These are phyloP conservation scores for Oemleria cerasiformis DNA, from an alignment of 306 rosid species.

Conservation along the genomic window DNA sequence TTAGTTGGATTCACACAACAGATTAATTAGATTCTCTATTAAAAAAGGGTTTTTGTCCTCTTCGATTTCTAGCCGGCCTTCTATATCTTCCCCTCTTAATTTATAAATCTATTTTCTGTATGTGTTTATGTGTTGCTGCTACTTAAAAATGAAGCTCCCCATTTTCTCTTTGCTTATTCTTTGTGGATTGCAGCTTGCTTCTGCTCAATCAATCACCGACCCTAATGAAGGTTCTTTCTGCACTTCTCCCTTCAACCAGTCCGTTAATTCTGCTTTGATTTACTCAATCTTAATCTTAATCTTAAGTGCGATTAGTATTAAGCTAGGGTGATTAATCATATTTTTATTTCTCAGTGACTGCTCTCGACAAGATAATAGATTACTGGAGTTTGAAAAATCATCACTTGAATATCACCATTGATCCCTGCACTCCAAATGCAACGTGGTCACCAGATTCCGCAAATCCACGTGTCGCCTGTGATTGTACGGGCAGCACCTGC, in stretches of 20 bases:
- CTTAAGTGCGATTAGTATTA: too few species aligned
- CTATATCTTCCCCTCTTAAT: not conserved
- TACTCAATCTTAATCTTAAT: too few species aligned
- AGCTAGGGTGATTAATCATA: too few species aligned
- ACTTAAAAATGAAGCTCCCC: constrained; percentile 24
- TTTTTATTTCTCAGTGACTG: constrained; percentile 22
- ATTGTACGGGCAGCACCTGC: constrained; percentile 26
- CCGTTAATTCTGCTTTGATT: too few species aligned
- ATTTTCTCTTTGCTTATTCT: constrained; percentile 21
- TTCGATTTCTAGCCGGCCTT: constrained; percentile 26
- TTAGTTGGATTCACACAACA: constrained; percentile 15
- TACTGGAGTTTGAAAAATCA: constrained; percentile 30
- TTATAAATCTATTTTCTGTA: too few species aligned
- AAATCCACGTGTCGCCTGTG: constrained; percentile 33
- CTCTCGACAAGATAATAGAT: constrained; percentile 29
- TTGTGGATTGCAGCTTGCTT: constrained; percentile 25
- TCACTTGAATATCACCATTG: constrained; percentile 19
- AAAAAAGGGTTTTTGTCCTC: not conserved
- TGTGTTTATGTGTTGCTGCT: too few species aligned
- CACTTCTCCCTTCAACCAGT: too few species aligned
- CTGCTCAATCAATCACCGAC: constrained; percentile 24
- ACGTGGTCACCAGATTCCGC: constrained; percentile 30
- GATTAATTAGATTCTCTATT: constrained; percentile 4
- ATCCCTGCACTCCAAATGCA: constrained; percentile 33
- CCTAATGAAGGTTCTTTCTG: constrained; percentile 33